Evolutionary conservation across 768 basidiomycete species (phyloP), one percentile per base, ranked within the genome.

Genomic region (Naganishia vaughanmartiniae): DNA sequence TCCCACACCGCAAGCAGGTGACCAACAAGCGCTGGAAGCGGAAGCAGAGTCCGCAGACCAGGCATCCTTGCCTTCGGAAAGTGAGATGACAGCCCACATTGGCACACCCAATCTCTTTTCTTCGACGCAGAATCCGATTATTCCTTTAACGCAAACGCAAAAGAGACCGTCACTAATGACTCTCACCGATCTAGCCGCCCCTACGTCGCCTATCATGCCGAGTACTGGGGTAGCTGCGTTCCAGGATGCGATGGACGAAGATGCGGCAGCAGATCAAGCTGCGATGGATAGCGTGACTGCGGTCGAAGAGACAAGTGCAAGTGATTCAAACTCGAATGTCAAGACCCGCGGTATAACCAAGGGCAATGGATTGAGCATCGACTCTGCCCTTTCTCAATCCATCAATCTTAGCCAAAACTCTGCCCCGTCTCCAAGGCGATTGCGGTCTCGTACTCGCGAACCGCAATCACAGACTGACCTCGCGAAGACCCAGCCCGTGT

Each of bases 231-330:
- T 45, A 24, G 60, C 30, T 5, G 60, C 60, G 0, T 63, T 63
- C 60, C 60, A 63, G 42, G 60, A 63, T 45, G 60, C 60, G 12
- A 63, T 63, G 60, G 60, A 63, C 2, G 60, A 63, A 28, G 60
- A 63, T 24, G 60, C 60, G 6, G 60, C 39, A 42, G 60, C 60
- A 3, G 60, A 63, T 30, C 60, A 63, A 45, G 60, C 39, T 45
- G 60, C 60, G 15, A 63, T 63, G 42, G 60, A 63, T 21, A 45
- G 60, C 26, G 39, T 63, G 9, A 42, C 60, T 17, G n/a, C 60
- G 15, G 60, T 42, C 3, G 60, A 63, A 10, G 60, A 63, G 5
- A 45, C 36, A 2, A 63, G 39, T n/a, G 36, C 39, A 5, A 26
- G 39, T 15, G 24, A 36, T 45, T 42, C 60, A 26, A 24, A 33